Evolutionary conservation across 2,329 filamentous ascomycete genomes (phyloP).

Genomic region (Colletotrichum trifolii): DNA sequence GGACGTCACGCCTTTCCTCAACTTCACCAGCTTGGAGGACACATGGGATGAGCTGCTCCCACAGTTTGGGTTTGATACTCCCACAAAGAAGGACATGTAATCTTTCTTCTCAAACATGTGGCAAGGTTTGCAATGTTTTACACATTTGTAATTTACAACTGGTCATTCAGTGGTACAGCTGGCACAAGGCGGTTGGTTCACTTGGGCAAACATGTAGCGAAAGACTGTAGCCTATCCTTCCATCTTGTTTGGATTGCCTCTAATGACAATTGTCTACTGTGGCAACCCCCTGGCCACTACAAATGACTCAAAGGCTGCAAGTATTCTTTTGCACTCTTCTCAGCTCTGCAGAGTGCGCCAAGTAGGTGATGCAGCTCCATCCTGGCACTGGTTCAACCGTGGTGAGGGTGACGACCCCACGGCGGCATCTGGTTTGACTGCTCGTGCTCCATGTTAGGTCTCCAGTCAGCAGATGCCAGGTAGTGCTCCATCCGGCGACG

Average conservation of each 20-base stretch:
- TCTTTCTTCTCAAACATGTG: no score
- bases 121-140: no score
- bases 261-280: constrained; percentile 15
- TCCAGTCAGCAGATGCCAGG: constrained; percentile 13
- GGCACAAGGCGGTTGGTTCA: no score
- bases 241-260: neutral
- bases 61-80: neutral
- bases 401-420: neutral
- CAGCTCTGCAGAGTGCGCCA: neutral
- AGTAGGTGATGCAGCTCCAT: neutral
- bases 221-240: no score
- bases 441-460: neutral
- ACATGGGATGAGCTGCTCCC: constrained; percentile 2
- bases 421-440: neutral
- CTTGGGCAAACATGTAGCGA: no score
- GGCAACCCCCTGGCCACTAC: neutral
- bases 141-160: no score
- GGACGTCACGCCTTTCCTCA: constrained; percentile 1
- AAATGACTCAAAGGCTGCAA: neutral
- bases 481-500: constrained; percentile 27
- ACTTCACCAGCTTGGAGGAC: neutral
- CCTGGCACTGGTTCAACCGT: no score
- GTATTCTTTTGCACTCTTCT: neutral
- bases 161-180: no score
- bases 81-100: no score